phyloP scores from a whole-genome alignment of 768 basidiomycete species.

The Pleurotus citrinopileatus region DNA sequence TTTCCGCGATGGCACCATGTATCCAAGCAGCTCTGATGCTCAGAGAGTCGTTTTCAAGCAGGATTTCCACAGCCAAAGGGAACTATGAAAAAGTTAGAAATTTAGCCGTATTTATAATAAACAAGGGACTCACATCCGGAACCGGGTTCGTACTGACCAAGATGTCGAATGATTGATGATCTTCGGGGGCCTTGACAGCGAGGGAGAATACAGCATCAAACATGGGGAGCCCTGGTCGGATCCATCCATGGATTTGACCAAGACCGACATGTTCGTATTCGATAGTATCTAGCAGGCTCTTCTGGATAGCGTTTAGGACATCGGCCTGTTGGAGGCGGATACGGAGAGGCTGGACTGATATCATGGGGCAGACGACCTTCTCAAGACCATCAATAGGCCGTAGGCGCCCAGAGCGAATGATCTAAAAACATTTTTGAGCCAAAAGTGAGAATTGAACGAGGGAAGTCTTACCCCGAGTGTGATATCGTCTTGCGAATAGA shows the following conservation, averaged over 20 bases:
- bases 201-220: conserved; percentile 32
- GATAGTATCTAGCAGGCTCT: conserved; percentile 23
- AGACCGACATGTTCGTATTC: conserved; percentile 30
- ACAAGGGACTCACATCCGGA: conserved; percentile 25
- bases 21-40: conserved; percentile 25
- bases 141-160: conserved; percentile 27
- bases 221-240: conserved; percentile 26
- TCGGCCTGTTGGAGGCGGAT: conserved; percentile 20
- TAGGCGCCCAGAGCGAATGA: conserved; percentile 33
- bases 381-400: conserved; percentile 27
- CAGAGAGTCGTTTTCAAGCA: conserved; percentile 23
- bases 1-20: conserved; percentile 11
- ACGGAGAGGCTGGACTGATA: conserved; percentile 28
- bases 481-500: conserved; percentile 26
- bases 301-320: conserved; percentile 22
- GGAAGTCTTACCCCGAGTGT: conserved; percentile 29
- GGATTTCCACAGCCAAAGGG: conserved; percentile 27
- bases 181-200: conserved; percentile 19
- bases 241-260: conserved; percentile 29
- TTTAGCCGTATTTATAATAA: neutral
- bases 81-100: conserved; percentile 20
- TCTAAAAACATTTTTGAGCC: conserved; percentile 16
- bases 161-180: conserved; percentile 23
- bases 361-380: conserved; percentile 24
- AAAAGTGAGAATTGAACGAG: neutral